Conservation (phyloP, 202 grass and related monocot species). For the Brachypodium distachyon region DNA sequence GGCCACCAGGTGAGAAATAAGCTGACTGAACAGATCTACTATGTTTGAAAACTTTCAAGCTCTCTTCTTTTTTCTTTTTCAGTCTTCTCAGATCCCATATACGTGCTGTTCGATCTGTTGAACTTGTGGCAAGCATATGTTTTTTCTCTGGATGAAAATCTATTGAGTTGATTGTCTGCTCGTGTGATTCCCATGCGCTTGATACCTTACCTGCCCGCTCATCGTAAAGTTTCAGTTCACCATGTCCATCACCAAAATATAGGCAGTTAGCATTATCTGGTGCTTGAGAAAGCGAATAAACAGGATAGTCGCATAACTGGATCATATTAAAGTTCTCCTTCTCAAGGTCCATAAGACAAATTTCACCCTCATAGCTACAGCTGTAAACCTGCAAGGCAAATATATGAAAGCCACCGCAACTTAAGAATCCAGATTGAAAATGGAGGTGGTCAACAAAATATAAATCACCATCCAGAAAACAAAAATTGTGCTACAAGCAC, state of each 20-base stretch:
- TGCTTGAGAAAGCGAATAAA: constrained; percentile 60
- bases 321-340: constrained; percentile 58
- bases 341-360: constrained; percentile 79
- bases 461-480: not conserved
- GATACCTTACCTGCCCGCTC: constrained; percentile 47
- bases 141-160: constrained; percentile 62
- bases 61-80: constrained; percentile 33
- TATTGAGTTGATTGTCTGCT: constrained; percentile 60
- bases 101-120: constrained; percentile 44
- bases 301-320: constrained; percentile 34
- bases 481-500: not conserved
- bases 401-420: not conserved
- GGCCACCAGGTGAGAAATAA: constrained; percentile 83
- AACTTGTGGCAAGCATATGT: constrained; percentile 67
- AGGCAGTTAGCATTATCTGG: constrained; percentile 41
- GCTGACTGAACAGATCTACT: constrained; percentile 53
- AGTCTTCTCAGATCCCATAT: constrained; percentile 72
- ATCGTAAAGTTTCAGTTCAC: constrained; percentile 61
- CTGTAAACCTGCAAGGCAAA: constrained; percentile 66
- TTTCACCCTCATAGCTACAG: constrained; percentile 69
- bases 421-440: not conserved
- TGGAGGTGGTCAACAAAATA: not conserved
- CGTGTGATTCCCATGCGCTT: constrained; percentile 49
- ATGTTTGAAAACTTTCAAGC: constrained; percentile 46
- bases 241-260: constrained; percentile 52